phyloP scores from a whole-genome alignment of 1,139 yeast species.

The Pichia sp. region DNA sequence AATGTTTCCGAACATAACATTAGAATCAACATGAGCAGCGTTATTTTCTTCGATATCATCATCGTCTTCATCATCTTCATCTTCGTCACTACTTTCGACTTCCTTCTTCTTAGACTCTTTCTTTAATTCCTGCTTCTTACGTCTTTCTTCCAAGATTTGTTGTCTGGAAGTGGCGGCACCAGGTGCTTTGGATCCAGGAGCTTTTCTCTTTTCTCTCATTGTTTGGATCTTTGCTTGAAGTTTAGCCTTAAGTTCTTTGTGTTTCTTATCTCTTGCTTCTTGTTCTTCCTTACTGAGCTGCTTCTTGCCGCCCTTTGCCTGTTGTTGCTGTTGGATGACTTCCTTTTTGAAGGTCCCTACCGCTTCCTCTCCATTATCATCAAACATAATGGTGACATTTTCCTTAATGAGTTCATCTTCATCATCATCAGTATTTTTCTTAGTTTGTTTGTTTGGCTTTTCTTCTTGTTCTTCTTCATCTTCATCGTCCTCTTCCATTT shows the following conservation, averaged over 20 bases:
- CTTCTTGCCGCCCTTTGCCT: conserved; percentile 29
- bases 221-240: conserved; percentile 69
- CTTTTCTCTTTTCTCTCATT: conserved; percentile 81
- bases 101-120: conserved; percentile 40
- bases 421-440: conserved; percentile 21
- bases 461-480: no score
- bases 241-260: conserved; percentile 55
- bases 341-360: conserved; percentile 7
- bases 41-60: conserved; percentile 42
- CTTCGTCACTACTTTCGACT: conserved; percentile 33
- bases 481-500: no score
- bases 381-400: conserved; percentile 51
- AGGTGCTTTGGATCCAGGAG: conserved; percentile 76
- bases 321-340: conserved; percentile 22
- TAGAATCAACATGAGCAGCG: conserved; percentile 32
- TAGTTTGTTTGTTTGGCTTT: conserved; percentile 3
- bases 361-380: conserved; percentile 18
- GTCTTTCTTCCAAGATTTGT: conserved; percentile 62
- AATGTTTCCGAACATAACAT: conserved; percentile 76
- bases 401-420: conserved; percentile 36
- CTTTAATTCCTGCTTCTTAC: conserved; percentile 42
- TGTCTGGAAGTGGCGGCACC: conserved; percentile 86
- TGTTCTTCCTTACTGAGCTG: conserved; percentile 46
- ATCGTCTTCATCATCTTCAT: conserved; percentile 31
- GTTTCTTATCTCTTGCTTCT: conserved; percentile 50